Base-by-base conservation (phyloP, 2,329 filamentous ascomycete species). In the Pyricularia sp. region DNA sequence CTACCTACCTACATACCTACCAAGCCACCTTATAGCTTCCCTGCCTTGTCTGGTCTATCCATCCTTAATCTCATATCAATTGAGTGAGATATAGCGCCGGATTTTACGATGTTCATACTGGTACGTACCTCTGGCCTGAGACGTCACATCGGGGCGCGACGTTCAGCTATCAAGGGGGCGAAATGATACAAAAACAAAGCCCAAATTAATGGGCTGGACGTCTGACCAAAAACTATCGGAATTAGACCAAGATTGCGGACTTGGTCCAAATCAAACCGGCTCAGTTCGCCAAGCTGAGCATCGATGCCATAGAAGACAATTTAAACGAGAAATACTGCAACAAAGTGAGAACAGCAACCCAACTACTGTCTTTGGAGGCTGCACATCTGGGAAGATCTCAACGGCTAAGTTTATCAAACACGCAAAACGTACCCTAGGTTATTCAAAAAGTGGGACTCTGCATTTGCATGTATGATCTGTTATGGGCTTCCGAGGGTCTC, bases 241-340 rank as follows among this genome's bases (percentile, higher is more conserved):
- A 26, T 6, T 12, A 96, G 94, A 94, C 92, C 59, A 96, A 94
- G 70, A 87, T 99, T 71, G 88, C 92, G 70, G 94, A 99, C 79
- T 83, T 99, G 70, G 91, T 99, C 70, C 91, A 96, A 77, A 96
- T 99, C 77, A 83, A 85, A 35, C 94, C 94, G 1, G 85, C 91
- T 71, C 90, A 97, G 73, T 96, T 97, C 73, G 84, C 87, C 67
- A 94, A 94, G 76, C 82, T 86, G 67, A 96, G 90, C 72, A 84
- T 86, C 35, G 84, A 92, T 68, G 91, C 92, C 1, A 91, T 99
- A 68, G 92, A 97, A 77, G 93, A 99, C 78, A 94, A 94, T 71
- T 94, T 99, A 78, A 97, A 99, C 75, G 83, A 87, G 68, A 99
- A 99, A 78, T 99, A 97, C 76, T 87, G 93, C 66, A 97, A 99